Evolutionary conservation across 352 stramenopile species (phyloP).

Genomic region (Discostella stelligera): DNA sequence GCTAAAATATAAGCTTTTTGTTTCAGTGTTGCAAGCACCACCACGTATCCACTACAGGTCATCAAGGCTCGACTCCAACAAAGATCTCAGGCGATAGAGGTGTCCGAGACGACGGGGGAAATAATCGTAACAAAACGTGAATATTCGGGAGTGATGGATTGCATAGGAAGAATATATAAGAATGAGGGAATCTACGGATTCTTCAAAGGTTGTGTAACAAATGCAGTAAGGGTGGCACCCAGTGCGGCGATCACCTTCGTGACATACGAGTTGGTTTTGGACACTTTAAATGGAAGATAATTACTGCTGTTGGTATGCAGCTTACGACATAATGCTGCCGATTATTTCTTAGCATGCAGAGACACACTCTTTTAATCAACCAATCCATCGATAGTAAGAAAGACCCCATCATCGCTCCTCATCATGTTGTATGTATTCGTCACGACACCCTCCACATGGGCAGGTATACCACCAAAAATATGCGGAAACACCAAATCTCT

Average conservation of each 20-base stretch:
- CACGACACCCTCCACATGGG: constrained; percentile 50
- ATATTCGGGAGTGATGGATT: constrained; percentile 90
- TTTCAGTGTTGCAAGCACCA: constrained; percentile 79
- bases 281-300: constrained; percentile 40
- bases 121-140: constrained; percentile 80
- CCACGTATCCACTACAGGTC: constrained; percentile 94
- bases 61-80: constrained; percentile 96
- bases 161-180: constrained; percentile 87
- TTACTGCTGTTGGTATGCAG: background rate
- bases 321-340: no score
- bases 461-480: constrained; percentile 74
- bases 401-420: constrained; percentile 50
- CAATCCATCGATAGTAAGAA: constrained; percentile 60
- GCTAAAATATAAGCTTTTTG: constrained; percentile 4
- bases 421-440: constrained; percentile 55
- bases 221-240: constrained; percentile 94
- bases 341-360: no score
- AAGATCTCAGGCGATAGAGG: constrained; percentile 67
- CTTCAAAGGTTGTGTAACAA: constrained; percentile 94
- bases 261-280: constrained; percentile 85
- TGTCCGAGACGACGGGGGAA: constrained; percentile 67
- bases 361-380: constrained; percentile 8
- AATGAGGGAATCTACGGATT: constrained; percentile 90
- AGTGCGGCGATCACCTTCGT: constrained; percentile 93
- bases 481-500: constrained; percentile 65